Evolutionary conservation across 2,329 filamentous ascomycete genomes (phyloP), one percentile per base, ranked within the genome.

Genomic region (Coniochaeta prunicola): DNA sequence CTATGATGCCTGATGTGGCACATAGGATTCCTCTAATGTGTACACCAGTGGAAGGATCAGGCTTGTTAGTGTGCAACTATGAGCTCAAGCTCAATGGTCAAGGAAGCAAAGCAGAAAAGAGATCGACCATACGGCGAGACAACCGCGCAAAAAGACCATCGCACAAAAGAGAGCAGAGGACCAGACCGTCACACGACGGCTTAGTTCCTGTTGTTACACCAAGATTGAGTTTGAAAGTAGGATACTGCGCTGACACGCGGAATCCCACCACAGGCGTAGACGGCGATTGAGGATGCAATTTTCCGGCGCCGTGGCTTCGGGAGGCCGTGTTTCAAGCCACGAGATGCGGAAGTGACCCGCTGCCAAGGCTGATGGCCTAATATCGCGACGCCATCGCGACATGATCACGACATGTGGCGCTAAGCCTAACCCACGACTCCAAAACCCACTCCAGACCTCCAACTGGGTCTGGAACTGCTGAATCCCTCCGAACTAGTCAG

Each of bases 321-420:
- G 4, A 50, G 24, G n/a, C 13, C 9, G 15, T 30, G 45, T 28
- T 8, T 30, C 13, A 50, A 7, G 40, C 9, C 24, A 45, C 36
- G 13, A 40, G 31, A 17, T 40, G 12, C 13, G 19, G 13, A 12
- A 28, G 21, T 17, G 24, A 28, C 45, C 26, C 45, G 45, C 45
- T 50, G 45, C 45, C 45, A 50, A 50, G 45, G 4, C 21, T 28
- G n/a, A 50, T 50, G 45, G 45, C 26, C 45, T 50, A 50, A 50
- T 50, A 8, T 50, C 45, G 24, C 19, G 45, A 50, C 36, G 21
- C 21, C 53, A 54, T 54, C 53, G 31, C 53, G 53, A 54, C 53
- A 54, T 54, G 30, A 54, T 54, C 53, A 33, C 50, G 60, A 53
- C 55, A 53, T 36, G 28, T 26, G 13, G 9, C 45, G 45, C 45